These are phyloP conservation scores for Botryotinia calthae DNA, from an alignment of 2,329 filamentous ascomycete species.

Conservation along the genomic window DNA sequence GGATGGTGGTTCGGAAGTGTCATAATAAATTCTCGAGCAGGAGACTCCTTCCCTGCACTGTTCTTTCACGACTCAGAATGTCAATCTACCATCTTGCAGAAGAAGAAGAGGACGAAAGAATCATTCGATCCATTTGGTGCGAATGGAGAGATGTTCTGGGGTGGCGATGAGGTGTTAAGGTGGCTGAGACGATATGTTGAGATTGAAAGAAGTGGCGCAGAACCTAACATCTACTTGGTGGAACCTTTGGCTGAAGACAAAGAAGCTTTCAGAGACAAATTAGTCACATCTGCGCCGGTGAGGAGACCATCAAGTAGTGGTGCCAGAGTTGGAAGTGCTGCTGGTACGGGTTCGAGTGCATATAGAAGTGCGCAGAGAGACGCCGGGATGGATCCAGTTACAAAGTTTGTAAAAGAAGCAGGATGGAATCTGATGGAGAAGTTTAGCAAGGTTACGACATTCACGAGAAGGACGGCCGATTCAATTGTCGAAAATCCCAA, in stretches of 20 bases:
- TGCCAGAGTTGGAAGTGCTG: constrained; percentile 40
- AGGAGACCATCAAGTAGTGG: constrained; percentile 40
- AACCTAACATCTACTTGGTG: constrained; percentile 87
- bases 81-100: constrained; percentile 89
- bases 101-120: constrained; percentile 79
- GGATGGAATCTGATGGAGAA: constrained; percentile 96
- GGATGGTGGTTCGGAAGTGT: constrained; percentile 99
- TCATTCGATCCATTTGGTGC: constrained; percentile 89
- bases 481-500: constrained; percentile 90
- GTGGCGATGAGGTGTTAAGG: constrained; percentile 87
- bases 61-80: constrained; percentile 99
- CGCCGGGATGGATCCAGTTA: constrained; percentile 85
- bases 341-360: constrained; percentile 40
- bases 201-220: constrained; percentile 79
- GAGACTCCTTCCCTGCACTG: constrained; percentile 89
- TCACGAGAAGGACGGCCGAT: constrained; percentile 87
- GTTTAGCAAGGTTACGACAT: constrained; percentile 95
- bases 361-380: constrained; percentile 45
- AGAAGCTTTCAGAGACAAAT: constrained; percentile 61
- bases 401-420: constrained; percentile 90
- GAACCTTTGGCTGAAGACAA: constrained; percentile 85
- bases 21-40: constrained; percentile 85
- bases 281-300: constrained; percentile 45
- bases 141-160: constrained; percentile 89
- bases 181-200: constrained; percentile 85